Base-by-base conservation (phyloP, 345 rosid species). In the Xanthoceras sorbifolium region DNA sequence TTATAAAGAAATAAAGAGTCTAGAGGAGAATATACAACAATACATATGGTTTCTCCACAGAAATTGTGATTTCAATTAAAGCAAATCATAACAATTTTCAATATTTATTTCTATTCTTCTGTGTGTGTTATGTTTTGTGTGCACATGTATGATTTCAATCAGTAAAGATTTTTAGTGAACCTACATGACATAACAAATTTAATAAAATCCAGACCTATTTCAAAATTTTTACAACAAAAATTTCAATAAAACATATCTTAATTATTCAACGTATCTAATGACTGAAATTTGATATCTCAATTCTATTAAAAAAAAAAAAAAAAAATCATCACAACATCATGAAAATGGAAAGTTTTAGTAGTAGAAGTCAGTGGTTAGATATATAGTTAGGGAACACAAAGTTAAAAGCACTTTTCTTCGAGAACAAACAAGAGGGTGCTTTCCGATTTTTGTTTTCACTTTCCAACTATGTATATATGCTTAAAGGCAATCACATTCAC, bases 381-480 rank as follows among this genome's bases (percentile, higher is more conserved):
- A n/a, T n/a, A n/a, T 59, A 59, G 66, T 71, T 54, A 5, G 12
- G 44, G 25, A n/a, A 46, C 61, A 25, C 42, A 9, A 3, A 28
- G 26, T 63, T 7, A 46, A 63, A 1, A 46, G 8, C 61, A 31
- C n/a, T 11, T 60, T 31, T 62, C 52, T 46, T 4, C 11, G 11
- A 48, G 70, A 74, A 64, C 70, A 74, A 74, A 74, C 77, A 74
- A 64, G 62, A 48, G 42, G 50, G 23, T 48, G 63, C 77, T 46
- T 74, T 74, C 67, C 25, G 31, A 54, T 62, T 3, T 57, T 57
- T 22, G 11, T 26, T 73, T 42, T 62, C 76, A 62, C 68, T 73
- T 73, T 61, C 77, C 59, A 48, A 50, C 10, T 38, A 62, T 34
- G 7, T 5, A 40, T 34, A 9, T 15, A 67, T 65, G 50, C 63